These are phyloP conservation scores for Arthrinium puccinioides DNA, from an alignment of 2,329 filamentous ascomycete genomes.

Conservation along the genomic window DNA sequence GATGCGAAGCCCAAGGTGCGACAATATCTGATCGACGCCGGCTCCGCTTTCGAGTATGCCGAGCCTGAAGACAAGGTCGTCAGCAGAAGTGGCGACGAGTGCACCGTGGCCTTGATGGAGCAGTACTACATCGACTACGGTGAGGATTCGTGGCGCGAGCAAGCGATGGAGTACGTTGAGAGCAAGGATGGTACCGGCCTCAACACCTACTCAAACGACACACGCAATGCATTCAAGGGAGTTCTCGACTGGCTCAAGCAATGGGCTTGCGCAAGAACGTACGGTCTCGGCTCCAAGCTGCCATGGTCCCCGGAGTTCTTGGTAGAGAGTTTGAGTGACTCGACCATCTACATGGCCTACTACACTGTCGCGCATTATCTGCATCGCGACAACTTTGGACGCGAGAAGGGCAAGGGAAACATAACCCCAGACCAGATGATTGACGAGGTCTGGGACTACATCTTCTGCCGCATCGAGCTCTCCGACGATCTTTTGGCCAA, in stretches of 20 bases:
- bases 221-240: constrained; percentile 73
- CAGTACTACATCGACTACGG: constrained; percentile 99
- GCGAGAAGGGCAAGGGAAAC: constrained; percentile 58
- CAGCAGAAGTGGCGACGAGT: constrained; percentile 84
- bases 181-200: constrained; percentile 60
- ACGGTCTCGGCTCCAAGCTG: constrained; percentile 86
- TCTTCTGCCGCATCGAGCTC: constrained; percentile 72
- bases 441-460: constrained; percentile 93
- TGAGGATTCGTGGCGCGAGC: constrained; percentile 76
- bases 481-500: constrained; percentile 56
- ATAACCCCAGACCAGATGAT: constrained; percentile 81
- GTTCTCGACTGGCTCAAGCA: constrained; percentile 89
- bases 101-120: constrained; percentile 85
- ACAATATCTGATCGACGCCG: constrained; percentile 66
- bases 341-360: constrained; percentile 85
- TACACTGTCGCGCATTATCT: constrained; percentile 62
- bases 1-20: constrained; percentile 80
- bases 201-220: constrained; percentile 73
- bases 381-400: constrained; percentile 82
- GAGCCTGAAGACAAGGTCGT: constrained; percentile 89
- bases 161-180: constrained; percentile 65
- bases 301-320: constrained; percentile 90
- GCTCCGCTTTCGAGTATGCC: constrained; percentile 82
- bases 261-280: constrained; percentile 91
- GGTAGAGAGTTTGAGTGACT: constrained; percentile 88